Evolutionary conservation across 305 asterid species (phyloP), one percentile per base, ranked within the genome.

Genomic region (Euphrasia arctica): DNA sequence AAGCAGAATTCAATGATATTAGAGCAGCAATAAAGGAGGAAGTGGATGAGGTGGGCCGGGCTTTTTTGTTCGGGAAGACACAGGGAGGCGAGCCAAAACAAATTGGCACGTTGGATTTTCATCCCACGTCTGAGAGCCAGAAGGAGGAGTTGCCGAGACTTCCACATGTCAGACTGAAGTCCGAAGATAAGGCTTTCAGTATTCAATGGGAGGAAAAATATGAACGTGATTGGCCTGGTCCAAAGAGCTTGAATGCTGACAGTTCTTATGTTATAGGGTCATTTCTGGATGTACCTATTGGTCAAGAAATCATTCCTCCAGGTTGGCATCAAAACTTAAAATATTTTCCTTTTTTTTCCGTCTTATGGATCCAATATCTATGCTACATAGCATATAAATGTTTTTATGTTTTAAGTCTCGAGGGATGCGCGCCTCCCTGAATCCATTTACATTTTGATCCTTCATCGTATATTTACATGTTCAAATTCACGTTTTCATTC

Each of bases 141-240:
- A 88, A 82, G 83, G 98, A 93, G 82, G 97, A 89, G 78, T 79
- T 90, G 63, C 99, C 99, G 39, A 84, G 95, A 78, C 75, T 93
- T 51, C 84, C 95, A 47, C 99, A 95, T 52, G 96, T 93, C 69
- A 86, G 85, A 67, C 94, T 93, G 67, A 93, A 90, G 77, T 82
- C 97, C 42, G 95, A 86, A 72, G 95, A 86, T 78, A 93, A 83
- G 79, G 58, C 95, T 47, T 86, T 83, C 79, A 88, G 67, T 75
- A 79, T 86, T 75, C 92, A 79, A 12, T 90, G 95, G 99, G 99
- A 86, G 68, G 90, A 89, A 75, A 90, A 85, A 70, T 79, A 82
- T 67, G 95, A 90, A 67, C 85, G 81, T 54, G 96, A 85, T 85
- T 90, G 77, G 56, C 73, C 79, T 62, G 85, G 82, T 72, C 74